Evolutionary conservation across 2,329 filamentous ascomycete species (phyloP).

Genomic region (Clonostachys sp.): DNA sequence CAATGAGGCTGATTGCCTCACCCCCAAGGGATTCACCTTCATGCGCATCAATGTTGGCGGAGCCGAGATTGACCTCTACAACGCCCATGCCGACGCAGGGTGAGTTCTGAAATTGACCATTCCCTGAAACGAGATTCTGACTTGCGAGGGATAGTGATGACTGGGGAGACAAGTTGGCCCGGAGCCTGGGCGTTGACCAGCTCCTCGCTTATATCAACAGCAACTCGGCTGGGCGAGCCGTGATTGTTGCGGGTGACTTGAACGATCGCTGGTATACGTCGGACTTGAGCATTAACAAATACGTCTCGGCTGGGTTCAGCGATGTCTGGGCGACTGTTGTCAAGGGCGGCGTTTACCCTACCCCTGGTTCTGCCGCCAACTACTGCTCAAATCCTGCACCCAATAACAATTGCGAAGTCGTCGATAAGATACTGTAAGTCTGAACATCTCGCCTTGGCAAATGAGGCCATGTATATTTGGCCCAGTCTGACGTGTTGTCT

Average conservation of each 20-base stretch:
- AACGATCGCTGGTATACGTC: constrained; percentile 57
- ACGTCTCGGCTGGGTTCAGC: constrained; percentile 43
- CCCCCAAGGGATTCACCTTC: constrained; percentile 66
- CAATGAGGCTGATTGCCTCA: constrained; percentile 58
- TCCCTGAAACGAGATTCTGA: not conserved
- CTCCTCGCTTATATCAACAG: constrained; percentile 51
- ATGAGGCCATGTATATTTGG: not conserved
- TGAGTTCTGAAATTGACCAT: constrained; percentile 2
- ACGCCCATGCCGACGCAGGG: constrained; percentile 62
- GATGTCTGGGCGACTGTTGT: constrained; percentile 58
- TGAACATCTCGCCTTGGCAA: not conserved
- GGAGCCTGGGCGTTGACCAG: constrained; percentile 56
- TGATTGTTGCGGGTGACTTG: constrained; percentile 60
- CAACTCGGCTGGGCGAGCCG: constrained; percentile 54
- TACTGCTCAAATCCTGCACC: constrained; percentile 55
- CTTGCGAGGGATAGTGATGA: constrained; percentile 21
- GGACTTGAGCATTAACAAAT: constrained; percentile 40
- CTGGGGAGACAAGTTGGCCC: constrained; percentile 48
- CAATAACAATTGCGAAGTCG: constrained; percentile 53
- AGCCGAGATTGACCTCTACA: constrained; percentile 60
- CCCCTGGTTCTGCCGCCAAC: constrained; percentile 21
- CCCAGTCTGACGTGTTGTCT: not conserved
- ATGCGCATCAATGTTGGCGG: constrained; percentile 53
- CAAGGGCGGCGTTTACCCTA: constrained; percentile 38
- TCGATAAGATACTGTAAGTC: constrained; percentile 57